These are phyloP conservation scores for Colletotrichum sp. DNA, from an alignment of 2,329 filamentous ascomycete species.

Conservation along the genomic window DNA sequence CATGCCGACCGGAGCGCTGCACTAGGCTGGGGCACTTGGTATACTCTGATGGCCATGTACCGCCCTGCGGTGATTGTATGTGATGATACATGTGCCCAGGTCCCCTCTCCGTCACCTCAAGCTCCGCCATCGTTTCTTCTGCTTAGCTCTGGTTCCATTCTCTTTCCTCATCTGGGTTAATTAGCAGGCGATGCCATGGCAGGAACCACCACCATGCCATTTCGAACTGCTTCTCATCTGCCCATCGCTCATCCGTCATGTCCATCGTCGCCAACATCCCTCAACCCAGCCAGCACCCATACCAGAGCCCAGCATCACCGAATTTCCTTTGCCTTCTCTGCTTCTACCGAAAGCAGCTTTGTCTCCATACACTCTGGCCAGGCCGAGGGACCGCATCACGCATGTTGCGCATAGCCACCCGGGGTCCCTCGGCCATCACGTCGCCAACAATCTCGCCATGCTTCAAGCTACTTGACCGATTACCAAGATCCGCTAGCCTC, in stretches of 20 bases:
- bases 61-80: neutral
- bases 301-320: neutral
- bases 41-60: neutral
- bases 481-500: neutral
- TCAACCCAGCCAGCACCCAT: neutral
- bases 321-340: neutral
- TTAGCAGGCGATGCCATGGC: neutral
- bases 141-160: neutral
- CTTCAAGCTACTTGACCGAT: neutral
- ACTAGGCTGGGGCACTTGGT: neutral
- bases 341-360: neutral
- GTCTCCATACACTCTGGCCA: neutral
- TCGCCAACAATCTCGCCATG: neutral
- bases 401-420: neutral
- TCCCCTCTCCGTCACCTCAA: neutral
- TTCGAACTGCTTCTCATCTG: neutral
- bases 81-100: neutral
- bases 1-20: neutral
- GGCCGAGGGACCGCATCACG: neutral
- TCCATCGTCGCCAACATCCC: neutral
- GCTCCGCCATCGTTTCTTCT: constrained; percentile 5
- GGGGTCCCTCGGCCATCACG: neutral
- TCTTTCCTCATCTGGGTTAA: constrained; percentile 5
- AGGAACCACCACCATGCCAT: neutral
- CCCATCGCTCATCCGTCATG: neutral